Conservation (phyloP, 305 asterid genomes). For the Solanum hybrid region DNA sequence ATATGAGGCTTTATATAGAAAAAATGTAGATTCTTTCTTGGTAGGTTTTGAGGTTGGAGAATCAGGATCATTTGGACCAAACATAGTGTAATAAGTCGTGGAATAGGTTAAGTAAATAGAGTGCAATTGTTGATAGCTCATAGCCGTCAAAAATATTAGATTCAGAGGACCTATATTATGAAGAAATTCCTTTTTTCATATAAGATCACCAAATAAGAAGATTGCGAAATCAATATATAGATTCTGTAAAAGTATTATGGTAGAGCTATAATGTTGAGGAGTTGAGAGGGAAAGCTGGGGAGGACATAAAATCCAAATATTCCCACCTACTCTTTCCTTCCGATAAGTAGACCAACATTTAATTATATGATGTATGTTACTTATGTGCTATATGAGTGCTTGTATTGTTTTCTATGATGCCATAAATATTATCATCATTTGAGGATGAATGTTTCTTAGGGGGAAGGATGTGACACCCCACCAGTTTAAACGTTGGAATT, state of each 20-base stretch:
- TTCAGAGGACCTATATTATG: background rate
- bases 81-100: background rate
- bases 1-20: background rate
- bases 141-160: background rate
- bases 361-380: background rate
- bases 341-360: background rate
- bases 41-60: background rate
- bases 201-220: background rate
- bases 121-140: background rate
- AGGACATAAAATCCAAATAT: background rate
- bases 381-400: background rate
- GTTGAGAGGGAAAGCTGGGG: background rate
- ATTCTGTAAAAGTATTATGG: background rate
- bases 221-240: too few relatives aligned
- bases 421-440: background rate
- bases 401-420: background rate
- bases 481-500: background rate
- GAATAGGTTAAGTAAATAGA: background rate
- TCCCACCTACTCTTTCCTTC: background rate
- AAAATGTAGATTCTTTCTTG: background rate
- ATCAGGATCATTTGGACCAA: background rate
- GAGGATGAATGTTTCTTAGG: background rate
- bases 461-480: background rate
- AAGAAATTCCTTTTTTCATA: background rate
- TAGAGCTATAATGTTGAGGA: background rate